Percentiles rank a stretch among this genome's conserved stretches.
phyloP scores from a whole-genome alignment of 2,329 filamentous ascomycete species.

The Ophiostoma perfectum region DNA sequence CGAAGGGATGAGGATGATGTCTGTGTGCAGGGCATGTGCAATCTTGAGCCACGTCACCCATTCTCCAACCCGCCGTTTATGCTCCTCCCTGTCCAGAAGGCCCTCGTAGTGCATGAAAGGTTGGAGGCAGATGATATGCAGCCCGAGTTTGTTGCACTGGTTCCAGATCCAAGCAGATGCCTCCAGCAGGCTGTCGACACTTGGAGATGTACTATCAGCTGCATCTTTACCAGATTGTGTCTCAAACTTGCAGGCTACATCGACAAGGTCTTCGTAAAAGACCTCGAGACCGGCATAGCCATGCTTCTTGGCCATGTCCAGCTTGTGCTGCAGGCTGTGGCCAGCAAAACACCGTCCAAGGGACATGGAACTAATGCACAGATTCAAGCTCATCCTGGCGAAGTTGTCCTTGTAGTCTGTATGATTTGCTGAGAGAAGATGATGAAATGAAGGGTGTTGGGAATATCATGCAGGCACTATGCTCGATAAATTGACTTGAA shows the following conservation, averaged over 20 bases:
- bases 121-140: constrained; percentile 51
- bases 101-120: constrained; percentile 63
- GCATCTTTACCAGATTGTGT: background rate
- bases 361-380: constrained; percentile 26
- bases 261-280: constrained; percentile 58
- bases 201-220: background rate
- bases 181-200: constrained; percentile 29
- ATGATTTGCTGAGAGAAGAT: background rate
- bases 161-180: constrained; percentile 43
- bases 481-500: background rate
- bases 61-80: constrained; percentile 47
- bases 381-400: constrained; percentile 21
- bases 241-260: constrained; percentile 38
- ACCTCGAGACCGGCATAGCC: constrained; percentile 55
- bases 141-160: constrained; percentile 41
- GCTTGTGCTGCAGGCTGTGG: constrained; percentile 20
- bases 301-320: constrained; percentile 21
- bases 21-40: constrained; percentile 50
- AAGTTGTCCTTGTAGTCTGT: background rate
- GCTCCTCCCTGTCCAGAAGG: constrained; percentile 47
- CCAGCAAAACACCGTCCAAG: constrained; percentile 25
- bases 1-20: constrained; percentile 56
- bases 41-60: constrained; percentile 56
- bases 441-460: background rate
- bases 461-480: background rate